A percentile compares a stretch with the other conserved stretches of the same genome.
These are phyloP conservation scores for Calocera cornea DNA, from an alignment of 768 basidiomycete genomes.

Conservation along the genomic window DNA sequence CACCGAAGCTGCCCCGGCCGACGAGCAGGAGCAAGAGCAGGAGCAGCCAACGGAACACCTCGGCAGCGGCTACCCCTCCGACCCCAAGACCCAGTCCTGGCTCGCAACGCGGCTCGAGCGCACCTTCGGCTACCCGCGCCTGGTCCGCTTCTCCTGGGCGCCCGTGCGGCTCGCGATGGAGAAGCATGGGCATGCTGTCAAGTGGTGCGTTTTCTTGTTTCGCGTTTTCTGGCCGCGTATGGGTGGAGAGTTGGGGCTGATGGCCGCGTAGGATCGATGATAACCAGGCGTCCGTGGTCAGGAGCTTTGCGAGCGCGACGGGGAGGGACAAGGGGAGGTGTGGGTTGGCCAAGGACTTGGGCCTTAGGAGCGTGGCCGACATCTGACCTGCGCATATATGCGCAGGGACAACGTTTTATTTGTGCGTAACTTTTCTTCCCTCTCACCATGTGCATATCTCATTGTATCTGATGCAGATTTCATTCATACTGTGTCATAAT, in stretches of 20 bases:
- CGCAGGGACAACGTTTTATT: too few species aligned
- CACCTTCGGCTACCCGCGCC: slow-evolving; percentile 81
- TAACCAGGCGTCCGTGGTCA: slow-evolving; percentile 57
- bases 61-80: slow-evolving; percentile 88
- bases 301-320: slow-evolving; percentile 56
- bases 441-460: not conserved
- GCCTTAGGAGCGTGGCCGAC: slow-evolving; percentile 52
- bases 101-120: slow-evolving; percentile 60
- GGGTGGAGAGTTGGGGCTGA: not conserved
- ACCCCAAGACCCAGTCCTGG: slow-evolving; percentile 89
- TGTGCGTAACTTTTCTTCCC: too few species aligned
- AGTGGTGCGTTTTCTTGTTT: slow-evolving; percentile 73
- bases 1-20: too few species aligned
- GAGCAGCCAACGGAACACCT: too few species aligned
- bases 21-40: too few species aligned
- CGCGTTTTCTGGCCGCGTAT: too few species aligned
- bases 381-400: slow-evolving; percentile 39
- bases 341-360: slow-evolving; percentile 56
- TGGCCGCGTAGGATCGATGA: slow-evolving; percentile 58
- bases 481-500: not conserved
- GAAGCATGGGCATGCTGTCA: slow-evolving; percentile 58
- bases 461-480: not conserved
- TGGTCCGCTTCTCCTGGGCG: slow-evolving; percentile 91
- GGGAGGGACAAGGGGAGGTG: slow-evolving; percentile 66
- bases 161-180: slow-evolving; percentile 79